Conservation (phyloP, 2,329 filamentous ascomycete species). For the Botrytis fragariae region DNA sequence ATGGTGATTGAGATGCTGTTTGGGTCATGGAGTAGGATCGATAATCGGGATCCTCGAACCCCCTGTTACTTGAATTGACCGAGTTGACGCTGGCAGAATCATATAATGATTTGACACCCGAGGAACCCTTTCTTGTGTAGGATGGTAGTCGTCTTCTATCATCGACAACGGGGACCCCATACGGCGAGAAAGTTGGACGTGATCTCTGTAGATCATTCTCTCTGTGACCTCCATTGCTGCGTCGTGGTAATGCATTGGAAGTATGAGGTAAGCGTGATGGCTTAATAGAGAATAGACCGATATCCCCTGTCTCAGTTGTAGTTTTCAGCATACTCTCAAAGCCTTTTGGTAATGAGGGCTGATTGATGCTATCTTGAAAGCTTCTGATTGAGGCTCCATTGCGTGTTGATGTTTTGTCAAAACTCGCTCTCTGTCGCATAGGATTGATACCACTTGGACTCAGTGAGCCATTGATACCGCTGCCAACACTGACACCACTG, state of each 20-base stretch:
- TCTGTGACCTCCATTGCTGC: conserved; percentile 23
- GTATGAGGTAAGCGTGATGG: conserved; percentile 38
- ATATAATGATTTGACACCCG: conserved; percentile 57
- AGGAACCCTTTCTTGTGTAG: conserved; percentile 47
- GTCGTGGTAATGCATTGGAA: conserved; percentile 29
- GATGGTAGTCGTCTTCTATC: conserved; percentile 48
- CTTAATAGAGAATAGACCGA: conserved; percentile 58
- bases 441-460: conserved; percentile 14
- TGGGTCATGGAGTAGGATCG: conserved; percentile 55
- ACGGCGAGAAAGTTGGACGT: conserved; percentile 29
- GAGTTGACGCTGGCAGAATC: conserved; percentile 50
- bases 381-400: conserved; percentile 43
- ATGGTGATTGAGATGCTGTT: conserved; percentile 41
- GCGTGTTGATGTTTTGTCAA: conserved; percentile 22
- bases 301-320: conserved; percentile 64
- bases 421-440: conserved; percentile 25
- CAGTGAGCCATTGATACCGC: neutral
- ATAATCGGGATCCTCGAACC: conserved; percentile 45
- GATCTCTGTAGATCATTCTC: conserved; percentile 27
- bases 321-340: conserved; percentile 65
- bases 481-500: conserved; percentile 2
- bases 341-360: conserved; percentile 50
- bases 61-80: conserved; percentile 37
- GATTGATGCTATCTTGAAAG: conserved; percentile 41
- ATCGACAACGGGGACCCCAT: conserved; percentile 39